These are phyloP conservation scores for Cladophialophora carrionii DNA, from an alignment of 2,329 filamentous ascomycete genomes.

Conservation along the genomic window DNA sequence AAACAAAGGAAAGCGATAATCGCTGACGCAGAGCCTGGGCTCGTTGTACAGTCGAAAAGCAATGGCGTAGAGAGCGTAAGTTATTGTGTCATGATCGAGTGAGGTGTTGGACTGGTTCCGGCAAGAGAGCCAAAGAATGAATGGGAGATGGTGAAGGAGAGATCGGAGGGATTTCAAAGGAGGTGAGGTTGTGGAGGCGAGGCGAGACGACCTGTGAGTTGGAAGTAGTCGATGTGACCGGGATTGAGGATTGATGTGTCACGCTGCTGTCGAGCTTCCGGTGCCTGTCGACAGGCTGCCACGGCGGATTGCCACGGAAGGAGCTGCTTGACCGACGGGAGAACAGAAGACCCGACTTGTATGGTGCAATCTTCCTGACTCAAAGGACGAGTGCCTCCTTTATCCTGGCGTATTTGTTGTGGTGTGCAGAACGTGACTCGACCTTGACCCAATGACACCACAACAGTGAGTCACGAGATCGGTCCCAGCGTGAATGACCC, in stretches of 20 bases:
- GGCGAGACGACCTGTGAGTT: constrained; percentile 23
- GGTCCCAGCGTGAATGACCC: constrained; percentile 9
- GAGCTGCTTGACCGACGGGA: constrained; percentile 15
- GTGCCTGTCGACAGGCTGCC: constrained; percentile 31
- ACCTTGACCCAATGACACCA: constrained; percentile 21
- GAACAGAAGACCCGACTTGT: constrained; percentile 12
- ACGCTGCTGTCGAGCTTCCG: constrained; percentile 20
- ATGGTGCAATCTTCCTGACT: constrained; percentile 19
- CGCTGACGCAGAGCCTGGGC: constrained; percentile 38
- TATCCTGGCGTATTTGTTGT: constrained; percentile 25
- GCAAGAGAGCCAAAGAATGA: constrained; percentile 29
- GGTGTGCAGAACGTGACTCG: constrained; percentile 18
- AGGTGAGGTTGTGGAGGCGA: constrained; percentile 10
- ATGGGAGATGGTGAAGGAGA: constrained; percentile 11
- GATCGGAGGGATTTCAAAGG: constrained; percentile 11
- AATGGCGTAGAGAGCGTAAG: constrained; percentile 35
- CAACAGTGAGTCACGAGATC: constrained; percentile 25
- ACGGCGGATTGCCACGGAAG: constrained; percentile 20
- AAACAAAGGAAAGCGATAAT: constrained; percentile 34
- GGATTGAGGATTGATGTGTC: constrained; percentile 20
- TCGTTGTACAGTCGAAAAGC: constrained; percentile 39
- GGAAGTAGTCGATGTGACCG: constrained; percentile 6
- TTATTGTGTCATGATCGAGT: constrained; percentile 37
- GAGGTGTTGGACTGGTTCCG: constrained; percentile 29
- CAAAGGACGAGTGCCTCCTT: constrained; percentile 26